Percentiles rank a stretch among this genome's conserved stretches.
Evolutionary conservation across 1,284 basidiomycete species (phyloP).

Genomic region (Salmacisia buchloeana): DNA sequence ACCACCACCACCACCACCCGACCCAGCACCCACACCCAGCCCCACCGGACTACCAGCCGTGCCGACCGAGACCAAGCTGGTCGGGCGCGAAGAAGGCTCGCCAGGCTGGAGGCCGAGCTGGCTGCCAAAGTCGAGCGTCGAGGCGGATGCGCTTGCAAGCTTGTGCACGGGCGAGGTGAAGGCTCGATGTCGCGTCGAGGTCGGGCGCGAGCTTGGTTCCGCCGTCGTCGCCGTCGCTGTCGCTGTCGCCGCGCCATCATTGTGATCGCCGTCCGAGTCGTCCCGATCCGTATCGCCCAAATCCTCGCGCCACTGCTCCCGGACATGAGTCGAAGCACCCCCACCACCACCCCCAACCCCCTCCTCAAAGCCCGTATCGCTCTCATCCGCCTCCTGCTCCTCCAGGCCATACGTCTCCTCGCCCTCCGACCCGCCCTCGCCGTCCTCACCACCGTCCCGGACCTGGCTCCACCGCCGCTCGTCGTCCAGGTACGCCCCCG

Average conservation of each 20-base stretch:
- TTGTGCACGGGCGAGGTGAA: background rate
- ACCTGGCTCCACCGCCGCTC: background rate
- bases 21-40: no score
- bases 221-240: background rate
- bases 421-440: background rate
- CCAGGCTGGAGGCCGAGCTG: background rate
- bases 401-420: background rate
- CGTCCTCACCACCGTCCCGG: background rate
- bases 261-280: background rate
- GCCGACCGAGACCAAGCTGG: background rate
- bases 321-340: background rate
- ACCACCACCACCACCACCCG: no score
- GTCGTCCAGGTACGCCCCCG: background rate
- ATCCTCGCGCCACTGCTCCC: background rate
- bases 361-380: background rate
- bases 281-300: no score
- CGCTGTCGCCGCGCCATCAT: background rate
- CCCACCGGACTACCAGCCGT: background rate
- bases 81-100: no score
- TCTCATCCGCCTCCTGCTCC: background rate
- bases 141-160: background rate
- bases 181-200: background rate
- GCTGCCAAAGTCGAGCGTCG: slow-evolving; percentile 1
- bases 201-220: background rate
- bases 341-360: background rate